A percentile compares a stretch with the other conserved stretches of the same genome.
These are phyloP conservation scores for Sporothrix euskadiensis DNA, from an alignment of 2,329 filamentous ascomycete species.

Conservation along the genomic window DNA sequence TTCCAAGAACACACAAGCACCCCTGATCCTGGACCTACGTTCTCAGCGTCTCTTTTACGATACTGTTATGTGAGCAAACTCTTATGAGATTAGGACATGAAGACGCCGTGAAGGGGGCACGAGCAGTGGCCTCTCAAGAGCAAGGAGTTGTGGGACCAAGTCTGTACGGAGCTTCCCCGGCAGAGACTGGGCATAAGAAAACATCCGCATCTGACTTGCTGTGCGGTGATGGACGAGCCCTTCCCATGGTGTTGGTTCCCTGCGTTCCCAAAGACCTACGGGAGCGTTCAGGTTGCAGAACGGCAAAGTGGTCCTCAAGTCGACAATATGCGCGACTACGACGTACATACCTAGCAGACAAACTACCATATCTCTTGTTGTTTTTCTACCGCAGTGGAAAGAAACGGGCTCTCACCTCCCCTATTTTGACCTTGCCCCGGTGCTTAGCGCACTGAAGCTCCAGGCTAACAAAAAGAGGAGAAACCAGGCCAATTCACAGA, in stretches of 20 bases:
- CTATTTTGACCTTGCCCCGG: background rate
- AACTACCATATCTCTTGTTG: too few relatives aligned
- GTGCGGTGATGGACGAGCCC: background rate
- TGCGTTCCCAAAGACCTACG: background rate
- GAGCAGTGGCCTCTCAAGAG: background rate
- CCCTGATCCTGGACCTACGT: constrained; percentile 11
- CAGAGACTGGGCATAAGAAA: background rate
- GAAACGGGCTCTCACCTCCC: background rate
- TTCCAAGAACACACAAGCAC: constrained; percentile 21
- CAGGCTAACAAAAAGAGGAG: background rate
- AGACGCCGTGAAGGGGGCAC: background rate
- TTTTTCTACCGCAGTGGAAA: background rate
- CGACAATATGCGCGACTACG: too few relatives aligned
- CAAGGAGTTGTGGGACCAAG: background rate
- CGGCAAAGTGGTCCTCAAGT: background rate
- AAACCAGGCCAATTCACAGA: background rate
- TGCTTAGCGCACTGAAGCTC: background rate
- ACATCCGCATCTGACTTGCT: background rate
- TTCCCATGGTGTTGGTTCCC: background rate
- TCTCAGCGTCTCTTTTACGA: background rate
- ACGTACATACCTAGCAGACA: background rate
- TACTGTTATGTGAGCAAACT: background rate
- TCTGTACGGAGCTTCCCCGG: background rate
- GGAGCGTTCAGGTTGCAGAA: background rate
- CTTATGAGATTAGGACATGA: background rate